Conservation (phyloP, 2,329 filamentous ascomycete species). For the Colletotrichum siamense region DNA sequence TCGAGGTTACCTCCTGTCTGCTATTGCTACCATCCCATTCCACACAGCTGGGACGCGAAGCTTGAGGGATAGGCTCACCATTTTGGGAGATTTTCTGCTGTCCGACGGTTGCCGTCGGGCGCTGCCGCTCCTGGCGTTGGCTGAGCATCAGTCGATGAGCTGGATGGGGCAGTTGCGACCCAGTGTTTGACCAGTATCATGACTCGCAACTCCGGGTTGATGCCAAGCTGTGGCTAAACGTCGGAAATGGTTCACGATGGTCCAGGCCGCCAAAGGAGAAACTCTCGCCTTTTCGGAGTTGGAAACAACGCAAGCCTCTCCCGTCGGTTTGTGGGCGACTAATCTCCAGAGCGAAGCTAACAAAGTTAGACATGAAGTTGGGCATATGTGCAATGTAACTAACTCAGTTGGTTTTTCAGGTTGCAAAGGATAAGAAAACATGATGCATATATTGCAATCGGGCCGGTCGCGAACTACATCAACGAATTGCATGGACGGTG, state of each 20-base stretch:
- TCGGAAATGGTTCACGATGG: neutral
- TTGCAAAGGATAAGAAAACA: no score
- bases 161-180: neutral
- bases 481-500: no score
- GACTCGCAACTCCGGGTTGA: neutral
- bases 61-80: neutral
- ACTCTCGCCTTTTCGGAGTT: neutral
- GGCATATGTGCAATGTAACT: no score
- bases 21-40: neutral
- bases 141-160: neutral
- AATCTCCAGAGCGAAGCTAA: neutral
- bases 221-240: neutral
- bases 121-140: neutral
- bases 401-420: no score
- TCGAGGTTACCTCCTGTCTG: neutral
- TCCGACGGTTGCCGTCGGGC: neutral
- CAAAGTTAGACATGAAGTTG: neutral
- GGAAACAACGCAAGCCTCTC: no score
- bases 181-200: neutral
- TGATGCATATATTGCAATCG: no score
- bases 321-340: accelerated
- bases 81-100: neutral
- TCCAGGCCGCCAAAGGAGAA: neutral
- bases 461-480: no score
- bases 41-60: neutral